Evolutionary conservation across 2,329 filamentous ascomycete species (phyloP).

Genomic region (Fusarium sp.): DNA sequence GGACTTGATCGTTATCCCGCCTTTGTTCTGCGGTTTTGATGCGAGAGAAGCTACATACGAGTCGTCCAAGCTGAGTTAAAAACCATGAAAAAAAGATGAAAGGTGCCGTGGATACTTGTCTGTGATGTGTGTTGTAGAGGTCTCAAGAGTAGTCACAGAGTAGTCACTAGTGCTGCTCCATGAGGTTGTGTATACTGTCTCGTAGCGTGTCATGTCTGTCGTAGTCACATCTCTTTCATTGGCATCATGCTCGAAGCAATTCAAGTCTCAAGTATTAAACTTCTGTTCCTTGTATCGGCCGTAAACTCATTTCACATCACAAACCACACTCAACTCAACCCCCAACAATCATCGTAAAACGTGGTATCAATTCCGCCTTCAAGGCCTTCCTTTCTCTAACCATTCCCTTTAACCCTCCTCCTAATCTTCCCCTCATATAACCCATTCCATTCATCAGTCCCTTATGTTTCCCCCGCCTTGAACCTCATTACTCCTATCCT

Average conservation of each 20-base stretch:
- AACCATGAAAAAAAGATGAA: conserved; percentile 34
- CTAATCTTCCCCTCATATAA: not conserved
- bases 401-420: conserved; percentile 11
- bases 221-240: not conserved
- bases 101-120: conserved; percentile 22
- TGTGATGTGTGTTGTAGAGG: not conserved
- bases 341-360: conserved; percentile 23
- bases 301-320: not conserved
- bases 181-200: not conserved
- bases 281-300: not conserved
- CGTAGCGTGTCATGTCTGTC: not conserved
- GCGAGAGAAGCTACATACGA: conserved; percentile 45
- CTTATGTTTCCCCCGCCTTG: not conserved
- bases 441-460: conserved; percentile 14
- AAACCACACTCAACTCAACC: not conserved
- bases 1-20: conserved; percentile 90
- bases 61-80: conserved; percentile 38
- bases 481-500: conserved; percentile 10
- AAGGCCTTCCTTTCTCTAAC: conserved; percentile 23
- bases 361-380: conserved; percentile 42
- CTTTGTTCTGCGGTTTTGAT: conserved; percentile 46
- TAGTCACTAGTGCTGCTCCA: not conserved
- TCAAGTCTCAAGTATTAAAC: not conserved
- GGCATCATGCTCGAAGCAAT: not conserved
- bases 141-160: not conserved